A percentile compares a stretch with the other conserved stretches of the same genome.
phyloP scores from a whole-genome alignment of 179 eudicot species.

The Actinidia arguta region DNA sequence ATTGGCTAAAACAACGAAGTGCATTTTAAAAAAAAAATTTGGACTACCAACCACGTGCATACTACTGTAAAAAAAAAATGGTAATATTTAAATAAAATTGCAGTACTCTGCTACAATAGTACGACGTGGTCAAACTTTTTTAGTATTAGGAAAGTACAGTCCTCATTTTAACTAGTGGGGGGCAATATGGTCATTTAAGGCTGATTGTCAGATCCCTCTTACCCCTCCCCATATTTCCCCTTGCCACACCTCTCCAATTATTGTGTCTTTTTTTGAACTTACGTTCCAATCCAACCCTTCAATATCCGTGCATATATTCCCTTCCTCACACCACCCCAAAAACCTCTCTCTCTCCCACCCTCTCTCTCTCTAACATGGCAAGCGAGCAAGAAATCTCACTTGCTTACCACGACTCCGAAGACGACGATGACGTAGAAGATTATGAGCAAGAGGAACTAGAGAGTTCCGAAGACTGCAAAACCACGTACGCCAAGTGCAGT shows the following conservation, averaged over 20 bases:
- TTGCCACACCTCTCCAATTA: slow-evolving; percentile 11
- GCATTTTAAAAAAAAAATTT: no score
- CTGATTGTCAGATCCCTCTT: background rate
- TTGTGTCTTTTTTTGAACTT: background rate
- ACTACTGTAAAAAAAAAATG: no score
- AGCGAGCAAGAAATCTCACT: slow-evolving; percentile 16
- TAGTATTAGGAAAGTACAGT: no score
- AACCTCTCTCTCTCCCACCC: background rate
- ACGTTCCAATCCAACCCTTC: background rate
- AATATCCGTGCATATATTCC: slow-evolving; percentile 13
- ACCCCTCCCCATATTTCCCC: background rate
- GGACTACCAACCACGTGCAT: no score
- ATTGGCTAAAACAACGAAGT: no score
- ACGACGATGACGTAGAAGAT: background rate
- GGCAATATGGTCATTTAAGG: background rate
- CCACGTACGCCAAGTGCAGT: background rate
- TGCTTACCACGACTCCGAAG: background rate
- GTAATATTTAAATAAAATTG: no score
- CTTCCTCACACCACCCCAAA: background rate
- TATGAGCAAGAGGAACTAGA: background rate
- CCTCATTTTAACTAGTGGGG: no score
- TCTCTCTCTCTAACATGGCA: slow-evolving; percentile 4
- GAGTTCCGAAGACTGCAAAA: background rate
- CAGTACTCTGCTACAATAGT: background rate
- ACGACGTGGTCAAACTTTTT: no score